Conservation (phyloP, 2,329 filamentous ascomycete genomes). For the Drechslerella dactyloides region DNA sequence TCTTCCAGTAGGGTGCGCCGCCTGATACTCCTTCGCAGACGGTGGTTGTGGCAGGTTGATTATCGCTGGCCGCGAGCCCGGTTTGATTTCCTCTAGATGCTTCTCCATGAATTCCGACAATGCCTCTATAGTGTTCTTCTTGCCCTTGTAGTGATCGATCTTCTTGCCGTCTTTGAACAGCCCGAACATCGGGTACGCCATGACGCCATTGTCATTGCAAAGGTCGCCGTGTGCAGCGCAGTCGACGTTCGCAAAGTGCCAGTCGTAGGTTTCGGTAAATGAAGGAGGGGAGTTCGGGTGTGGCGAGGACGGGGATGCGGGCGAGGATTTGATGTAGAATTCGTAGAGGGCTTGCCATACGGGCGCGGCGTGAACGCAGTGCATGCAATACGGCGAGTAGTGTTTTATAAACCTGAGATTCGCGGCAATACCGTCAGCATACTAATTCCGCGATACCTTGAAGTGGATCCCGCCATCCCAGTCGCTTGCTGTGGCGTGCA, state of each 20-base stretch:
- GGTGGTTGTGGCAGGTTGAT: conserved; percentile 75
- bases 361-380: conserved; percentile 81
- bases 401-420: conserved; percentile 63
- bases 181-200: conserved; percentile 75
- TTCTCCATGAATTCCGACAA: conserved; percentile 77
- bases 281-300: conserved; percentile 64
- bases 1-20: conserved; percentile 57
- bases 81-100: conserved; percentile 76
- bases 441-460: not conserved
- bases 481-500: not conserved
- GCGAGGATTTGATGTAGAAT: conserved; percentile 87
- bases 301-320: conserved; percentile 64
- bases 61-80: conserved; percentile 75
- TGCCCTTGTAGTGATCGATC: conserved; percentile 69
- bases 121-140: conserved; percentile 67
- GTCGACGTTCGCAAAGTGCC: conserved; percentile 84
- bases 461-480: conserved; percentile 1
- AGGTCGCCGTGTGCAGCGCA: conserved; percentile 82
- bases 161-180: conserved; percentile 80
- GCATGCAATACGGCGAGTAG: conserved; percentile 65
- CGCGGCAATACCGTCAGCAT: conserved; percentile 47
- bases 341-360: conserved; percentile 92
- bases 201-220: conserved; percentile 72
- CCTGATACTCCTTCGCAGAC: conserved; percentile 58
- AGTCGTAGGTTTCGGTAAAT: conserved; percentile 84